phyloP scores from a whole-genome alignment of 176 grass and related monocot genomes.

The Bolboschoenus planiculmis region DNA sequence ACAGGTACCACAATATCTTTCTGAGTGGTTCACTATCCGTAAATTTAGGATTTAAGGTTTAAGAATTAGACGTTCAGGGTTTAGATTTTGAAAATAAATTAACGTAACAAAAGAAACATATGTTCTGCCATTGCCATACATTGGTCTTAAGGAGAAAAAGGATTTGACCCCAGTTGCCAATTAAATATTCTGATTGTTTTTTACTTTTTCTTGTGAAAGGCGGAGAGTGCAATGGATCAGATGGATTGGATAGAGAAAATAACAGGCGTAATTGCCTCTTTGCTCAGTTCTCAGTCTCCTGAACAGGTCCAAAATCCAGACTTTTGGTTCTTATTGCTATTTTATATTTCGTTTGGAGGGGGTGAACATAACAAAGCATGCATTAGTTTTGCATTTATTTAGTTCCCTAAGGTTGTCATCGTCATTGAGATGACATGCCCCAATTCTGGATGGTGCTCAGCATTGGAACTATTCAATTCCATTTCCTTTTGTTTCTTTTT shows the following conservation, averaged over 20 bases:
- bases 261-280: constrained; percentile 93
- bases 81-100: neutral
- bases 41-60: neutral
- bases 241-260: constrained; percentile 99
- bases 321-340: neutral
- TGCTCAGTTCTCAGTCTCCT: constrained; percentile 93
- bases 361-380: neutral
- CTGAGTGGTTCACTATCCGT: neutral
- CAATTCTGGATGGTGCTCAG: neutral
- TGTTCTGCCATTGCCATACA: neutral
- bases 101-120: neutral
- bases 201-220: constrained; percentile 44
- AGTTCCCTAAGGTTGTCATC: neutral
- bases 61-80: neutral
- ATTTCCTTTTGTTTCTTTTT: neutral
- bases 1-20: constrained; percentile 41
- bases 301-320: constrained; percentile 60
- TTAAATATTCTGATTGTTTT: constrained; percentile 16
- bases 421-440: neutral
- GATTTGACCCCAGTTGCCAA: neutral
- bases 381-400: constrained; percentile 2
- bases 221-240: constrained; percentile 97
- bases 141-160: neutral
- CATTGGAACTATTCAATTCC: constrained; percentile 1
- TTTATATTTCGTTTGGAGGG: neutral